Base-by-base conservation (phyloP, 495 filamentous ascomycete species). In the Aspergillus panamensis region DNA sequence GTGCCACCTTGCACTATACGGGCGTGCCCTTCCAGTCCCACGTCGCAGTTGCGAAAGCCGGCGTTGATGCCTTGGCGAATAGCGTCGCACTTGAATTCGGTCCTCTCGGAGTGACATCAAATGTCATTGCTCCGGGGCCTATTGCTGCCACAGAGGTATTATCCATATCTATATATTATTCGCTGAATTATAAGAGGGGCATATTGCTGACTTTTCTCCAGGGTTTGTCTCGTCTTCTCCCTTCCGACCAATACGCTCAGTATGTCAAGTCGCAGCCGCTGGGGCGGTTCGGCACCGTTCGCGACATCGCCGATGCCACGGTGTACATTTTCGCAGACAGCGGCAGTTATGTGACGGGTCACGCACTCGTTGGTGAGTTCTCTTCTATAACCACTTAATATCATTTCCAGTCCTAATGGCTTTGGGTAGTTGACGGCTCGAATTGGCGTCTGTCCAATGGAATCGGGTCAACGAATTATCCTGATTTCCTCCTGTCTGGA, bases 251-350 rank as follows among this genome's bases (percentile, higher is more conserved):
- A 20, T 64, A 66, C 48, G 66, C 66, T 14, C 62, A 58, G 10
- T 72, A 72, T 30, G 63, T 50, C 48, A 71, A 66, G 53, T 53
- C 69, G 65, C 50, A 91, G 19, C 94, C 94, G 0, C 69, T 87
- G 0, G 90, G 91, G 12, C 77, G 91, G 48, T 81, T 81, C 60
- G 94, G 93, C n/a, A 84, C 80, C 1, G 82, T 96, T 8, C 85
- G 85, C 55, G 93, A 98, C 63, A 92, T 98, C 65, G 88, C 92
- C 0, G 92, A 98, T 74, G 90, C 92, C 14, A 96, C 92, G 0
- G 85, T 97, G 0, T 97, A 83, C 62, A 70, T 96, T 20, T 91
- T 96, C 61, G 85, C 85, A 21, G 87, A 93, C 48, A 84, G 88
- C 0, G 92, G 88, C 3, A 92, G 84, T 64, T 97, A 89, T 66